A percentile compares a stretch with the other conserved stretches of the same genome.
Conservation (phyloP, 257 asterid genomes). For the Henckelia pumila region DNA sequence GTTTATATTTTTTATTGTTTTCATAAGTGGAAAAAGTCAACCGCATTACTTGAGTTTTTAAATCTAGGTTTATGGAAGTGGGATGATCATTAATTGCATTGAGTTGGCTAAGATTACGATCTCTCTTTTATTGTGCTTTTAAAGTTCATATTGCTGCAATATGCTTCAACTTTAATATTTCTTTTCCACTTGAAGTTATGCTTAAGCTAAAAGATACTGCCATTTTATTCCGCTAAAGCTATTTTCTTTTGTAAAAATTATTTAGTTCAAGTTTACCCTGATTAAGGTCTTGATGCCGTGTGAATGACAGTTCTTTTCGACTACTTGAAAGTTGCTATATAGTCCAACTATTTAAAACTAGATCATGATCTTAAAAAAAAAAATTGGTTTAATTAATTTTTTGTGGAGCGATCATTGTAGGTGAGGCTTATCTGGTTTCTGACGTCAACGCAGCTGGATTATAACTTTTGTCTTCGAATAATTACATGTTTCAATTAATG, state of each 20-base stretch:
- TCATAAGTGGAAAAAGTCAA: not conserved
- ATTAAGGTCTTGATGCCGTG: not conserved
- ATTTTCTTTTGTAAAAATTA: not conserved
- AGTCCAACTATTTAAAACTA: not conserved
- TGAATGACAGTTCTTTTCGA: not conserved
- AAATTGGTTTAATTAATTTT: not conserved
- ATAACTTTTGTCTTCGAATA: not conserved
- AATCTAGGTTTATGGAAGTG: not conserved
- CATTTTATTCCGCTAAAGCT: not conserved
- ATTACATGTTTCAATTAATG: not conserved
- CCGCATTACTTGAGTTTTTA: not conserved
- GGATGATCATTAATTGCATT: not conserved
- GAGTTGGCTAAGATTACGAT: not conserved
- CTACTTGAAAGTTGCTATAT: not conserved
- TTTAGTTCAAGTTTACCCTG: not conserved
- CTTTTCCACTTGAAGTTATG: not conserved
- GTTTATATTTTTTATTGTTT: too few species aligned
- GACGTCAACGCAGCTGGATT: not conserved
- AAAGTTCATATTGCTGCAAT: not conserved
- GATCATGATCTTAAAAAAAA: not conserved
- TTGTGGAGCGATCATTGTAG: not conserved
- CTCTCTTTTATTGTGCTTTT: not conserved
- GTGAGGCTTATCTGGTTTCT: not conserved
- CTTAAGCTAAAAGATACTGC: too few species aligned
- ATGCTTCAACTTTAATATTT: not conserved